Percentiles rank a stretch among this genome's conserved stretches.
Conservation (phyloP, 176 grass and related monocot genomes). For the Cenchrus purpureus region DNA sequence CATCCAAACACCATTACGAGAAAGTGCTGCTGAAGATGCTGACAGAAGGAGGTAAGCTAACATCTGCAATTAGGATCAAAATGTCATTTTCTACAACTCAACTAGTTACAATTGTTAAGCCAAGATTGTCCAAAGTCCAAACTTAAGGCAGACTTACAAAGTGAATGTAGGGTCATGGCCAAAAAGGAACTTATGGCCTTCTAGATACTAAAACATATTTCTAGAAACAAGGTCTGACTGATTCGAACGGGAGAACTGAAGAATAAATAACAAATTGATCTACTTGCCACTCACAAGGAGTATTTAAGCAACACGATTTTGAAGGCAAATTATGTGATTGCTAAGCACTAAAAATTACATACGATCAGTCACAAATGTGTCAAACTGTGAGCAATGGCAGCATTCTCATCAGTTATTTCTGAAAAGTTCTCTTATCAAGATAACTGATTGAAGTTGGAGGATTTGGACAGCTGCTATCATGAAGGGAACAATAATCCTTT, state of each 20-base stretch:
- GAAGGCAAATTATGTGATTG: neutral
- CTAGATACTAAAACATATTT: neutral
- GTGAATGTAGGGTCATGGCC: neutral
- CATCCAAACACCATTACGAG: slow-evolving; percentile 72
- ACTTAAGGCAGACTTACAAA: neutral
- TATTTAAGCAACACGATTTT: neutral
- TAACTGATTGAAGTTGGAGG: neutral
- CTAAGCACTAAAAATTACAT: neutral
- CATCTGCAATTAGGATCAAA: slow-evolving; percentile 45
- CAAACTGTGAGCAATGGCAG: neutral
- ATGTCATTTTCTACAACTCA: neutral
- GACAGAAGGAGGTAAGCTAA: slow-evolving; percentile 83
- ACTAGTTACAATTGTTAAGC: neutral
- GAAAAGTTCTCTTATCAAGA: slow-evolving; percentile 9
- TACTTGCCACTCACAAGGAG: neutral
- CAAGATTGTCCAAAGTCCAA: neutral
- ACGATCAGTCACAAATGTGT: neutral
- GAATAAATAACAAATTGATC: neutral
- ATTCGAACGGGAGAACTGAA: neutral
- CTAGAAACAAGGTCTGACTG: neutral
- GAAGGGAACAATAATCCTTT: neutral
- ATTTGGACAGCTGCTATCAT: neutral
- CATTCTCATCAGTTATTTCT: neutral
- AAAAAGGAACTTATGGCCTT: neutral
- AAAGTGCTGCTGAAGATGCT: slow-evolving; percentile 74